Base-by-base conservation (phyloP, 2,329 filamentous ascomycete species). In the Rutstroemia sydowiana region DNA sequence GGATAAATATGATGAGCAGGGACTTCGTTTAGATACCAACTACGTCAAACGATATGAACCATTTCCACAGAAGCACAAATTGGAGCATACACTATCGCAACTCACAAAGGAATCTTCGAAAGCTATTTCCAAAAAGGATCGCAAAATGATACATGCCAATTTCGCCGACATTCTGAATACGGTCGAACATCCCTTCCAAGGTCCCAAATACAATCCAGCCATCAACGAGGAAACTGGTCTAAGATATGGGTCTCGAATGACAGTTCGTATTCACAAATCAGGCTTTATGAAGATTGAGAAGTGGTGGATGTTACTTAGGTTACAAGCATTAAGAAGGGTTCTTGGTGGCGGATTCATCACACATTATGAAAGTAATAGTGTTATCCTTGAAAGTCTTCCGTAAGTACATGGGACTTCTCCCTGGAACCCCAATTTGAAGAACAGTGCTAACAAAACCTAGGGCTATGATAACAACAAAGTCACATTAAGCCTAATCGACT, bases 291-390 rank as follows among this genome's bases (percentile, higher is more conserved):
- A 71, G 46, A 80, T 88, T 46, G 82, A 88, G 66, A 76, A 77
- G 57, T 88, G 85, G 85, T 88, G 84, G 84, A 88, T 88, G 67
- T 70, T 86, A 60, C 73, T 81, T 59, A 73, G 83, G 28, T 67
- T 87, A 46, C 78, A 82, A 55, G 76, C 77, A 3, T 67, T 88
- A 48, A 75, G 80, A 61, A 69, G 82, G 36, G 69, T 82, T 28
- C 68, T 87, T 37, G 77, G 79, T 53, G 76, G 78, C 13, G 82
- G 82, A 0, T 83, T 85, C 58, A 66, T 81, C 42, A 73, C 74
- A 46, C 82, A 85, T 68, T 85, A 83, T 63, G 75, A 81, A 62
- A 71, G 74, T 41, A 85, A 85, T 61, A 72, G 76, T 55, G 75
- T 79, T 16, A 76, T 85, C 5, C 75, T 82, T 55, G 75, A 83